phyloP scores from a whole-genome alignment of 768 basidiomycete species.

The Mrakia blollopis region DNA sequence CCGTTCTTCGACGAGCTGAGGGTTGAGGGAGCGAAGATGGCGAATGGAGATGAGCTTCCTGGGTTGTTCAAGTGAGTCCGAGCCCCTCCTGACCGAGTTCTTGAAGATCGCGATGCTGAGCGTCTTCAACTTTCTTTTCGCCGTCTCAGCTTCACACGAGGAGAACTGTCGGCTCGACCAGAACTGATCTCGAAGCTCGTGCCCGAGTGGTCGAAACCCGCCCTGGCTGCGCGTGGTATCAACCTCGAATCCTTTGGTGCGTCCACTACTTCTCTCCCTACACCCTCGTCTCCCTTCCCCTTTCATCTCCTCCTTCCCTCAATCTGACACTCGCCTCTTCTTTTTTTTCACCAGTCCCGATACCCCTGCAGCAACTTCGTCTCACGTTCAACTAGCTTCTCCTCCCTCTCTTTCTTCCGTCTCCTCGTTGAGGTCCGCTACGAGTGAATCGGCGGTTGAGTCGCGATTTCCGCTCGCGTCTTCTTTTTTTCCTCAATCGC shows the following conservation, averaged over 20 bases:
- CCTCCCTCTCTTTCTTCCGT: not conserved
- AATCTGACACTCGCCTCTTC: no score
- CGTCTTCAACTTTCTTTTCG: not conserved
- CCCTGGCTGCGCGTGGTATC: constrained; percentile 50
- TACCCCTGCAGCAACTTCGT: not conserved
- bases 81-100: no score
- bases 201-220: constrained; percentile 80
- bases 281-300: not conserved
- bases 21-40: constrained; percentile 83
- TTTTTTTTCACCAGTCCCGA: no score
- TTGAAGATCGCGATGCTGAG: not conserved
- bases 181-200: constrained; percentile 89
- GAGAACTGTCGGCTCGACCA: constrained; percentile 92
- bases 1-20: constrained; percentile 92
- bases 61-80: constrained; percentile 77
- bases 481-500: no score
- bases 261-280: not conserved
- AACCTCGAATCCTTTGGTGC: not conserved
- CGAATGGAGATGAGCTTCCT: constrained; percentile 93
- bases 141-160: constrained; percentile 31
- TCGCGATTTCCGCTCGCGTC: no score
- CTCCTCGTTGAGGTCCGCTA: no score
- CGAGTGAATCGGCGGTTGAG: no score
- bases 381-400: not conserved
- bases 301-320: not conserved